Percentiles rank a stretch among this genome's conserved stretches.
Conservation (phyloP, 78 protist species). For the Dictyostelium firmibasis region DNA sequence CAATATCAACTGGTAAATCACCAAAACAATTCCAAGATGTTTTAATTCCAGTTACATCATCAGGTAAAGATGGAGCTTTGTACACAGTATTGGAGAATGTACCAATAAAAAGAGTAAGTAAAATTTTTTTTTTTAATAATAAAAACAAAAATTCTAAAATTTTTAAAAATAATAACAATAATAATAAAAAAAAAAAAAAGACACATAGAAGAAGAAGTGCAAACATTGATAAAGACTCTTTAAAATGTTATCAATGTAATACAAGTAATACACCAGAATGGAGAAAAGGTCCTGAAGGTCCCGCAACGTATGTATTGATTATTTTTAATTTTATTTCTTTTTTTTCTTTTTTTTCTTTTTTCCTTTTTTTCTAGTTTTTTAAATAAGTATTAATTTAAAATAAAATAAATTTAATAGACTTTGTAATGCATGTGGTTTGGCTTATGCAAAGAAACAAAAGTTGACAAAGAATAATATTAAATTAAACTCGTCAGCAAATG, state of each 20-base stretch:
- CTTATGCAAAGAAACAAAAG: slow-evolving; percentile 69
- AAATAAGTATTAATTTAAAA: no score
- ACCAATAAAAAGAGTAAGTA: slow-evolving; percentile 66
- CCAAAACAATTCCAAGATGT: slow-evolving; percentile 72
- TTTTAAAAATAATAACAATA: no score
- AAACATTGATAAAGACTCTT: slow-evolving; percentile 44
- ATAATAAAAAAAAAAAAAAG: no score
- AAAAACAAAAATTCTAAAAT: background rate
- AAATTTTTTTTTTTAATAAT: no score
- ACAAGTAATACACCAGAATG: slow-evolving; percentile 73
- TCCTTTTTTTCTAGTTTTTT: no score
- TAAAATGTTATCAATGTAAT: slow-evolving; percentile 54
- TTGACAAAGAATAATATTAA: background rate
- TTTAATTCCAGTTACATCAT: slow-evolving; percentile 30
- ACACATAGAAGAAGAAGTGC: slow-evolving; percentile 71
- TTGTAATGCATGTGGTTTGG: slow-evolving; percentile 79
- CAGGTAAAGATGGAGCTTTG: slow-evolving; percentile 30
- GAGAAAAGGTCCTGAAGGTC: slow-evolving; percentile 81
- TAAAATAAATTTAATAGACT: no score
- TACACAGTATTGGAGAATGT: slow-evolving; percentile 46
- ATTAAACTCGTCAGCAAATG: background rate
- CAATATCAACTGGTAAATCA: no score
- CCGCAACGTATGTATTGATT: slow-evolving; percentile 57
- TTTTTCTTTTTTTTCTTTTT: no score
- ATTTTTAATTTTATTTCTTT: no score